Percentiles rank a stretch among this genome's conserved stretches.
Evolutionary conservation across 768 basidiomycete species (phyloP).

Genomic region (Kwoniella mangroviensis): DNA sequence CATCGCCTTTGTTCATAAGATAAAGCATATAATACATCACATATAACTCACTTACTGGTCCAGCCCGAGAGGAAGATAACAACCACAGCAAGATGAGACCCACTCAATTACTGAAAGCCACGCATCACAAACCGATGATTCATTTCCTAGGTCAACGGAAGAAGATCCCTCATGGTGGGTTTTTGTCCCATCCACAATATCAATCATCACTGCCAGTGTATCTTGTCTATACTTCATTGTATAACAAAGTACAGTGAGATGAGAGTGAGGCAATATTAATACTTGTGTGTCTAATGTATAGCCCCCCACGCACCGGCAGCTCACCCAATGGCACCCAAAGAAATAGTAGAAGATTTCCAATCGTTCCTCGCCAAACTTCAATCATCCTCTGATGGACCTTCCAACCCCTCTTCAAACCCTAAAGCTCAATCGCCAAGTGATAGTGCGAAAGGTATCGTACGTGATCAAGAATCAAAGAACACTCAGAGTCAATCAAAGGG

Average conservation of each 20-base stretch:
- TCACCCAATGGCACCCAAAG: slow-evolving; percentile 54
- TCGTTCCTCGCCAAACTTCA: slow-evolving; percentile 56
- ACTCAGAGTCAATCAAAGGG: background rate
- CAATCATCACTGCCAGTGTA: background rate
- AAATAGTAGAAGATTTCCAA: slow-evolving; percentile 52
- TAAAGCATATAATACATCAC: background rate
- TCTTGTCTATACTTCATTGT: background rate
- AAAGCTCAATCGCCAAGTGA: slow-evolving; percentile 38
- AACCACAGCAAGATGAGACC: slow-evolving; percentile 26
- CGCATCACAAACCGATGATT: slow-evolving; percentile 54
- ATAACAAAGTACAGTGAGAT: background rate
- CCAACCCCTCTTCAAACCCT: slow-evolving; percentile 40
- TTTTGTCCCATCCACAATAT: no score
- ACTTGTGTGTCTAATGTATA: slow-evolving; percentile 13
- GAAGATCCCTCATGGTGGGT: slow-evolving; percentile 38
- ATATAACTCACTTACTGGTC: background rate
- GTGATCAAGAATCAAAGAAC: slow-evolving; percentile 5
- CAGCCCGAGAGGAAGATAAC: background rate
- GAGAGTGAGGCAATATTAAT: background rate
- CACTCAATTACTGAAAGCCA: slow-evolving; percentile 31
- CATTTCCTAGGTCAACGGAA: slow-evolving; percentile 53
- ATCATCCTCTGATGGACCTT: slow-evolving; percentile 38
- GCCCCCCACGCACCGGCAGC: slow-evolving; percentile 55
- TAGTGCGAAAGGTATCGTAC: slow-evolving; percentile 27
- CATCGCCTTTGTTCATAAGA: background rate